Evolutionary conservation across 441 rosid genomes (phyloP).

Genomic region (Kokia cookei): DNA sequence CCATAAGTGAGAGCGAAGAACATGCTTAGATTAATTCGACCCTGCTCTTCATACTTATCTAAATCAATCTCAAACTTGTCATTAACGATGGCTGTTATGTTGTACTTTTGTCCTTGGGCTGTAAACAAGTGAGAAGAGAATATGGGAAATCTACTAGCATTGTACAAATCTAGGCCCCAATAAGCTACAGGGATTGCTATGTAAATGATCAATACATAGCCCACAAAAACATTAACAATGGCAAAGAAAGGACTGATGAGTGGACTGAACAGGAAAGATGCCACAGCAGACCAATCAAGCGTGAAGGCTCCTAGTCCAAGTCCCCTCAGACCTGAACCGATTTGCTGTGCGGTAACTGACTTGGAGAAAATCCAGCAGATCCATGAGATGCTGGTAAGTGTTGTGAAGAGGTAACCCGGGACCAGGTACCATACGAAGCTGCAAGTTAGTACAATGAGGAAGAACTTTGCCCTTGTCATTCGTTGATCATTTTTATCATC

Average conservation of each 20-base stretch:
- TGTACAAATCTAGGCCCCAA: conserved; percentile 61
- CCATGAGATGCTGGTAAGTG: conserved; percentile 80
- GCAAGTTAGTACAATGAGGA: conserved; percentile 62
- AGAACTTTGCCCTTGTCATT: conserved; percentile 79
- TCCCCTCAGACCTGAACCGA: conserved; percentile 87
- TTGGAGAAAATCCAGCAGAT: conserved; percentile 79
- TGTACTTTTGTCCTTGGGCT: conserved; percentile 43
- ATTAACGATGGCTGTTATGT: conserved; percentile 62
- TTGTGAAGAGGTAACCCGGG: conserved; percentile 77
- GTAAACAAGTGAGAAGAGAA: conserved; percentile 77
- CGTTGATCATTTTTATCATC: conserved; percentile 55
- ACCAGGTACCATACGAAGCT: conserved; percentile 67
- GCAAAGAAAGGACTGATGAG: conserved; percentile 82
- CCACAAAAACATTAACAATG: conserved; percentile 52
- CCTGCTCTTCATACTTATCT: conserved; percentile 51
- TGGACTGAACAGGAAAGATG: conserved; percentile 79
- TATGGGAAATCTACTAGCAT: conserved; percentile 62
- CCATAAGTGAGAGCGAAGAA: conserved; percentile 76
- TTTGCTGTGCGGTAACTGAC: conserved; percentile 82
- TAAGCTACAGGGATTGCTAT: conserved; percentile 47
- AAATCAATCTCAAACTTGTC: conserved; percentile 62
- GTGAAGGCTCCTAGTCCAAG: conserved; percentile 80
- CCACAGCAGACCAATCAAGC: conserved; percentile 75
- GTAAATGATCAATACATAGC: conserved; percentile 52
- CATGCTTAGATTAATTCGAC: conserved; percentile 70